phyloP scores from a whole-genome alignment of 768 basidiomycete species.

The Kwoniella dendrophila region DNA sequence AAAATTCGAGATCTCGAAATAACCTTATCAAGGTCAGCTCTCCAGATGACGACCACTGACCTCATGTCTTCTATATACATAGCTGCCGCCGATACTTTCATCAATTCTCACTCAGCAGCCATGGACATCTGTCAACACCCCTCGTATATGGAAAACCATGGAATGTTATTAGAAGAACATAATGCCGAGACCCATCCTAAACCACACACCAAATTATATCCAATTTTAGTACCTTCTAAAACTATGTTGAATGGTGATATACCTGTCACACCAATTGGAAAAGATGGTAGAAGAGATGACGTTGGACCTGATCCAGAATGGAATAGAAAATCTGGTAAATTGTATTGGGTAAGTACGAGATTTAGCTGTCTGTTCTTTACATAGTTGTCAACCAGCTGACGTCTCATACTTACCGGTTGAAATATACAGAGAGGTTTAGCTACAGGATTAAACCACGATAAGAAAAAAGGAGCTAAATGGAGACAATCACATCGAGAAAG shows the following conservation, averaged over 20 bases:
- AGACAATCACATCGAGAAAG: slow-evolving; percentile 54
- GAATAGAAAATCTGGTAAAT: slow-evolving; percentile 52
- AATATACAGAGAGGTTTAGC: slow-evolving; percentile 52
- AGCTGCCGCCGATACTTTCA: slow-evolving; percentile 54
- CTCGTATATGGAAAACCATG: slow-evolving; percentile 55
- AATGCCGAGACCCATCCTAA: slow-evolving; percentile 51
- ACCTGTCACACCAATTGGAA: slow-evolving; percentile 55
- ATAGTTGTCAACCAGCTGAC: too few species aligned
- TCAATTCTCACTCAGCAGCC: slow-evolving; percentile 47
- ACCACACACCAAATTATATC: slow-evolving; percentile 55
- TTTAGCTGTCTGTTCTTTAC: too few species aligned
- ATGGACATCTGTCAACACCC: slow-evolving; percentile 57
- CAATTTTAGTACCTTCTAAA: slow-evolving; percentile 55
- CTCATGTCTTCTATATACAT: not conserved
- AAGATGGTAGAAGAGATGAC: slow-evolving; percentile 52
- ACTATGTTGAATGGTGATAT: slow-evolving; percentile 55
- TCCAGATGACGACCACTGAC: too few species aligned
- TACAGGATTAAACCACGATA: slow-evolving; percentile 53
- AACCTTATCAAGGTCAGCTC: too few species aligned
- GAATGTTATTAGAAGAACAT: slow-evolving; percentile 52
- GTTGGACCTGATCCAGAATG: slow-evolving; percentile 55
- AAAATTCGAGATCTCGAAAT: too few species aligned
- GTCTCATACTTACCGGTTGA: not conserved
- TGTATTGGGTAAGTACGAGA: slow-evolving; percentile 53
- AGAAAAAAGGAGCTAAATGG: slow-evolving; percentile 48